These are phyloP conservation scores for Salix dunnii DNA, from an alignment of 345 rosid species.

Conservation along the genomic window DNA sequence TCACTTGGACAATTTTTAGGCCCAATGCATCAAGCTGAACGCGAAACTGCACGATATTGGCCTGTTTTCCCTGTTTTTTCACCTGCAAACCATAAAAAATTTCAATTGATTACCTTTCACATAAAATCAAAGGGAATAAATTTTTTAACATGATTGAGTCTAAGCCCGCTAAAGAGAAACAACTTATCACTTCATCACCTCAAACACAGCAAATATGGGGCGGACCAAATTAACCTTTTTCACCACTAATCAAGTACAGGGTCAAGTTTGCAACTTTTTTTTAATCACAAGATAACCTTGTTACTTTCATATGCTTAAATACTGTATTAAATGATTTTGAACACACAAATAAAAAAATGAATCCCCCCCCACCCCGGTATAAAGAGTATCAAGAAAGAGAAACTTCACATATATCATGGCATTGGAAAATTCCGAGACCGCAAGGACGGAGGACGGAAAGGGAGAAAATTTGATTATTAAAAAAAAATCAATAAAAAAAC, in stretches of 20 bases:
- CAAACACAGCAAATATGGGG: background rate
- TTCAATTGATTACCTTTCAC: background rate
- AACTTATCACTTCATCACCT: background rate
- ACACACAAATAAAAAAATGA: too few relatives aligned
- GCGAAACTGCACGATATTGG: constrained; percentile 54
- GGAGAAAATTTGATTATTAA: background rate
- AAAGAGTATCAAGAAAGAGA: too few relatives aligned
- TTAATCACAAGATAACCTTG: too few relatives aligned
- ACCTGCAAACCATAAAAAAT: constrained; percentile 31
- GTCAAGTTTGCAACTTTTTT: background rate
- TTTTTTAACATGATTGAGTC: background rate
- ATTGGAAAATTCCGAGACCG: background rate
- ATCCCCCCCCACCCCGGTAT: too few relatives aligned
- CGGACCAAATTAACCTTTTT: background rate
- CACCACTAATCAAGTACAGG: background rate
- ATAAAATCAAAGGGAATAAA: background rate
- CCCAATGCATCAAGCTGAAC: constrained; percentile 70
- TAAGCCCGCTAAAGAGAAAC: background rate
- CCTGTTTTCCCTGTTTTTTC: constrained; percentile 70
- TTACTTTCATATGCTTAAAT: too few relatives aligned
- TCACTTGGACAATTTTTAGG: constrained; percentile 65
- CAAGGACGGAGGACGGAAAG: background rate
- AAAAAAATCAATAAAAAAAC: too few relatives aligned
- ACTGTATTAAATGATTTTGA: too few relatives aligned
- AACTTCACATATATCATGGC: too few relatives aligned